Evolutionary conservation across 2,329 filamentous ascomycete species (phyloP), one percentile per base, ranked within the genome.

Genomic region (Ceratocystis ficicola): DNA sequence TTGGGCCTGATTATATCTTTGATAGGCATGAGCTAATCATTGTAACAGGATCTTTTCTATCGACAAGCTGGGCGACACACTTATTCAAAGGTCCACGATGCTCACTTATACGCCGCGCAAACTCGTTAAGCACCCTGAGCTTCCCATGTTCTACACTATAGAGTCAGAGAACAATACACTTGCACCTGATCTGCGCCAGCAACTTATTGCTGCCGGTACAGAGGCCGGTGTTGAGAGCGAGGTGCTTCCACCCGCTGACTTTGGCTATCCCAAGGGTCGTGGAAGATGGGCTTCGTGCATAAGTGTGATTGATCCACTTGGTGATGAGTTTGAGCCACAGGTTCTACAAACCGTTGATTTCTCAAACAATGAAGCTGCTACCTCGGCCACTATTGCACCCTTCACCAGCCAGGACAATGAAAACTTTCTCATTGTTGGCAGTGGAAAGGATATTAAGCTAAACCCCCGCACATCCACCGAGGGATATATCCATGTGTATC

Each of bases 241-340:
- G 3, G 80, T 86, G 10, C 79, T 94, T 1, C 86, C 89, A 0
- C 84, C 90, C 1, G 84, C 87, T 70, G 89, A 95, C 4, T 96
- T 99, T 73, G 94, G 94, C 1, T 90, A 96, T 72, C 89, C 94
- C 8, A 85, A 86, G 66, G 91, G 86, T 28, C 85, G 83, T 68
- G 88, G 89, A 22, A 88, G 93, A 69, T 99, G 94, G 94, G 90
- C 94, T 50, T 97, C 93, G 8, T 97, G 92, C 75, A 92, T 99
- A 70, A 91, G 90, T 72, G 83, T 96, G 22, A 82, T 99, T 20
- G 94, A 99, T 72, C 92, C 94, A 0, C 30, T 67, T 5, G 64
- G 65, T 12, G 62, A 66, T 12, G 61, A 66, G 15, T 41, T 61
- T 48, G 92, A 94, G 71, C 78, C 77, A 0, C 74, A 76, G 2